Conservation (phyloP, 352 stramenopile genomes). For the Pythium sp. region DNA sequence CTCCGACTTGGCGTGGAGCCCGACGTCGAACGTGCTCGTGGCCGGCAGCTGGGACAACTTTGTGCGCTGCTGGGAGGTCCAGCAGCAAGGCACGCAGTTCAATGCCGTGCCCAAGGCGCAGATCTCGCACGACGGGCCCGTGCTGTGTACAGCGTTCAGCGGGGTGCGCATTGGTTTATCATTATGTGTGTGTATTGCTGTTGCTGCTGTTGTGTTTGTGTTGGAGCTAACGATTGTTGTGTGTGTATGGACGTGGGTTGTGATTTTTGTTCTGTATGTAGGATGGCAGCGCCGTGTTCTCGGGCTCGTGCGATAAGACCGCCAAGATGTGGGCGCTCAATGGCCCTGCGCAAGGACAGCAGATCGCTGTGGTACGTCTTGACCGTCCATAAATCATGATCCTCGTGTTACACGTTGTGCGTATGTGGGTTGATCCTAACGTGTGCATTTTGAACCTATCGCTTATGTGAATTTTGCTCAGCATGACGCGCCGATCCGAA, state of each 20-base stretch:
- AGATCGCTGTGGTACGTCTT: slow-evolving; percentile 60
- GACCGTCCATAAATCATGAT: background rate
- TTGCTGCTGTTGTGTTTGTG: background rate
- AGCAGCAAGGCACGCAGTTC: slow-evolving; percentile 68
- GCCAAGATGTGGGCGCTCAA: slow-evolving; percentile 94
- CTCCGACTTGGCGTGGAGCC: slow-evolving; percentile 75
- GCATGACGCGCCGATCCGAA: slow-evolving; percentile 92
- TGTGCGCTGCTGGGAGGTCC: slow-evolving; percentile 83
- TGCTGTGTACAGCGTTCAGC: slow-evolving; percentile 91
- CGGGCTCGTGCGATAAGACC: slow-evolving; percentile 91
- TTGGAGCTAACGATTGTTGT: background rate
- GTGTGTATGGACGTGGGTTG: background rate
- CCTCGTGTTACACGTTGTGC: background rate
- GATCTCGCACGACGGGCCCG: slow-evolving; percentile 88
- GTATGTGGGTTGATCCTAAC: background rate
- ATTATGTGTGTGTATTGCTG: background rate
- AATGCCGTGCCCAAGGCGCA: slow-evolving; percentile 76
- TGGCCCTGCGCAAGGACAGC: slow-evolving; percentile 63
- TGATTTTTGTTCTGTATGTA: slow-evolving; percentile 19
- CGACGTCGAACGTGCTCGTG: slow-evolving; percentile 70
- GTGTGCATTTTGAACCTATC: slow-evolving; percentile 4
- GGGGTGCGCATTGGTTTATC: slow-evolving; percentile 31
- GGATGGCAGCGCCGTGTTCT: slow-evolving; percentile 94
- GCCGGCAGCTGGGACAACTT: slow-evolving; percentile 82
- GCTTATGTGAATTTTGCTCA: slow-evolving; percentile 38